phyloP scores from a whole-genome alignment of 768 basidiomycete species.

The Leccinum fibrillosum region DNA sequence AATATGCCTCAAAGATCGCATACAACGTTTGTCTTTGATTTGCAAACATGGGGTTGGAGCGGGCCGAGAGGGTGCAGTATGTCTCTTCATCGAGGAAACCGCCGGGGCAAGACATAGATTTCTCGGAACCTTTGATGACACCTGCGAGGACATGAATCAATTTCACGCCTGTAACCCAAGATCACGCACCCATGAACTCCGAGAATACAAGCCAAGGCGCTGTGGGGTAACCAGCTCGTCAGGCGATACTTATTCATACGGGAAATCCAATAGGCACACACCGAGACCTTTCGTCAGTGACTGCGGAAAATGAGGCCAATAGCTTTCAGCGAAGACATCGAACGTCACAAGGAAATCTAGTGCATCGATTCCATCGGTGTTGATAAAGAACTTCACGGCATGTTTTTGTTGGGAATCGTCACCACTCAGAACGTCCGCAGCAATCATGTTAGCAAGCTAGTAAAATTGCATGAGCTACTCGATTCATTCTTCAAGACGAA shows the following conservation, averaged over 20 bases:
- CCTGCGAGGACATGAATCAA: conserved; percentile 31
- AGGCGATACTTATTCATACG: not conserved
- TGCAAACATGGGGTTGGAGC: conserved; percentile 55
- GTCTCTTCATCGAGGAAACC: conserved; percentile 41
- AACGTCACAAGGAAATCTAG: conserved; percentile 40
- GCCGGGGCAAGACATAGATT: conserved; percentile 33
- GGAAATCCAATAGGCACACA: conserved; percentile 20
- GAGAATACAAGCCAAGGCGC: conserved; percentile 62
- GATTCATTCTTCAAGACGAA: not conserved
- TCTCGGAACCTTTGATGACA: conserved; percentile 66
- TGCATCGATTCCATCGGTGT: conserved; percentile 11
- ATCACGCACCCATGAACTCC: conserved; percentile 55
- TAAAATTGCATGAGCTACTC: not conserved
- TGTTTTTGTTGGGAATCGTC: conserved; percentile 4
- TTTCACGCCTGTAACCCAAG: not conserved
- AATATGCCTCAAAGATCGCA: conserved; percentile 51
- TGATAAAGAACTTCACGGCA: conserved; percentile 13
- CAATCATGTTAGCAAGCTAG: conserved; percentile 27
- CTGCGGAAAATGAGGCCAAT: conserved; percentile 62
- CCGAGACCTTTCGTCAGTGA: conserved; percentile 50
- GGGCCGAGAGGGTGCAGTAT: conserved; percentile 49
- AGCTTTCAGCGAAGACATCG: conserved; percentile 43
- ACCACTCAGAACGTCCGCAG: conserved; percentile 17
- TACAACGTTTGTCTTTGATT: conserved; percentile 48
- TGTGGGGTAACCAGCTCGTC: conserved; percentile 20